Percentiles rank a stretch among this genome's conserved stretches.
These are phyloP conservation scores for Tubosaeta sp. DNA, from an alignment of 768 basidiomycete species.

Conservation along the genomic window DNA sequence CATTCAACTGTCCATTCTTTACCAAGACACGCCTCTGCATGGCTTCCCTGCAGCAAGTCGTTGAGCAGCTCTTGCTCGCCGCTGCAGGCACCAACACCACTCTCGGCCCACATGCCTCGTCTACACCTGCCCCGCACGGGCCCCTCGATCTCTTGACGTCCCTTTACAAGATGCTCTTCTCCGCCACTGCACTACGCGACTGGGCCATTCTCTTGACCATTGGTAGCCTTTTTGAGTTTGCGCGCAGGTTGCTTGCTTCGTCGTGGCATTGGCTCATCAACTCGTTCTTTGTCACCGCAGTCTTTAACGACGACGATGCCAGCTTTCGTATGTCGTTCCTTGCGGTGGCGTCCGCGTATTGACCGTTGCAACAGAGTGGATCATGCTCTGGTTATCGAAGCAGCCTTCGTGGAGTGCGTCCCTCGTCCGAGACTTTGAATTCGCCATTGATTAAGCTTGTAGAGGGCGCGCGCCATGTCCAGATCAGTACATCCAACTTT, in stretches of 20 bases:
- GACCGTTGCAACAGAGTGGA: conserved; percentile 48
- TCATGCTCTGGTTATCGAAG: conserved; percentile 64
- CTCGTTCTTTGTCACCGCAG: conserved; percentile 59
- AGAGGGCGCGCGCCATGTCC: conserved; percentile 45
- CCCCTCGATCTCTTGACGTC: conserved; percentile 31
- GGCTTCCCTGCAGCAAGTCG: conserved; percentile 28
- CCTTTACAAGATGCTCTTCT: conserved; percentile 43
- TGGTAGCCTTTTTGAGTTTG: conserved; percentile 58
- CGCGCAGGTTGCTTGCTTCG: conserved; percentile 43
- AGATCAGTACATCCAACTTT: conserved; percentile 44
- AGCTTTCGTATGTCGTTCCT: conserved; percentile 44
- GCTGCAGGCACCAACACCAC: conserved; percentile 11
- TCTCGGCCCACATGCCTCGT: conserved; percentile 10
- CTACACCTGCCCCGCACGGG: conserved; percentile 9
- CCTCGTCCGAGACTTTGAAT: background rate
- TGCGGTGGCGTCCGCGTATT: background rate
- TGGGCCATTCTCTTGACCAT: conserved; percentile 62
- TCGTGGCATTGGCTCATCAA: conserved; percentile 43
- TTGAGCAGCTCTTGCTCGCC: conserved; percentile 28
- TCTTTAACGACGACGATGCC: conserved; percentile 55
- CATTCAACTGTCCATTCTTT: background rate
- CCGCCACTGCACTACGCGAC: conserved; percentile 53
- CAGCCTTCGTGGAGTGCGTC: conserved; percentile 56
- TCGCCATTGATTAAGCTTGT: background rate
- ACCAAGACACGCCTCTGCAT: background rate